These are phyloP conservation scores for Boletus huronensis DNA, from an alignment of 768 basidiomycete species.

Conservation along the genomic window DNA sequence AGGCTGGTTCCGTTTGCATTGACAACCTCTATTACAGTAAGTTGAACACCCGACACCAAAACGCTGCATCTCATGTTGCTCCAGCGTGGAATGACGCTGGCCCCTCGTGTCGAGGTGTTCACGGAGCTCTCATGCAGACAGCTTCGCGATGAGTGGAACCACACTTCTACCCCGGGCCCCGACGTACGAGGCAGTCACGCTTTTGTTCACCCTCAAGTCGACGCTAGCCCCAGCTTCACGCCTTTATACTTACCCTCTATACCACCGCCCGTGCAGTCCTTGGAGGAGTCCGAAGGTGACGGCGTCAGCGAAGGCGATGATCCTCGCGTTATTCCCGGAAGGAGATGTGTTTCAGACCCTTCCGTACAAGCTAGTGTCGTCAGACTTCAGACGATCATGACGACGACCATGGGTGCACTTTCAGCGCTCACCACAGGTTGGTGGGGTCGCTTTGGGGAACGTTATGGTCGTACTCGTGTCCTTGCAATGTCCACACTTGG, in stretches of 20 bases:
- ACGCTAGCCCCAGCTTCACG: constrained; percentile 8
- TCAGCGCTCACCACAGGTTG: constrained; percentile 82
- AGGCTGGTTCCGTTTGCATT: constrained; percentile 76
- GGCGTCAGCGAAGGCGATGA: constrained; percentile 36
- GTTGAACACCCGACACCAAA: constrained; percentile 17
- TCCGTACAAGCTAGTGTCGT: constrained; percentile 68
- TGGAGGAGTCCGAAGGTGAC: constrained; percentile 21
- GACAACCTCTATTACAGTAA: constrained; percentile 61
- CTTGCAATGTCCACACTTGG: constrained; percentile 66
- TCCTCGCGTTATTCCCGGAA: constrained; percentile 36
- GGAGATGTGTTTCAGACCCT: constrained; percentile 44
- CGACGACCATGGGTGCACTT: constrained; percentile 71
- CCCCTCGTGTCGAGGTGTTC: constrained; percentile 77
- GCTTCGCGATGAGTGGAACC: constrained; percentile 46
- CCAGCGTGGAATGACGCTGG: constrained; percentile 77
- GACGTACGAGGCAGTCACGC: background rate
- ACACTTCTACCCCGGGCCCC: constrained; percentile 19
- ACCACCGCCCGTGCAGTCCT: background rate
- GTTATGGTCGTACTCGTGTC: constrained; percentile 71
- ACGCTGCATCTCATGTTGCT: constrained; percentile 5
- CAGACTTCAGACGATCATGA: constrained; percentile 72
- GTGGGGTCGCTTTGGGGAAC: constrained; percentile 82
- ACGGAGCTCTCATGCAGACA: constrained; percentile 70
- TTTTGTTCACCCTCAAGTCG: constrained; percentile 3
- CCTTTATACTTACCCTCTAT: constrained; percentile 11